Percentiles rank a stretch among this genome's conserved stretches.
Conservation (phyloP, 352 stramenopile species). For the Globisporangium mamillatum region DNA sequence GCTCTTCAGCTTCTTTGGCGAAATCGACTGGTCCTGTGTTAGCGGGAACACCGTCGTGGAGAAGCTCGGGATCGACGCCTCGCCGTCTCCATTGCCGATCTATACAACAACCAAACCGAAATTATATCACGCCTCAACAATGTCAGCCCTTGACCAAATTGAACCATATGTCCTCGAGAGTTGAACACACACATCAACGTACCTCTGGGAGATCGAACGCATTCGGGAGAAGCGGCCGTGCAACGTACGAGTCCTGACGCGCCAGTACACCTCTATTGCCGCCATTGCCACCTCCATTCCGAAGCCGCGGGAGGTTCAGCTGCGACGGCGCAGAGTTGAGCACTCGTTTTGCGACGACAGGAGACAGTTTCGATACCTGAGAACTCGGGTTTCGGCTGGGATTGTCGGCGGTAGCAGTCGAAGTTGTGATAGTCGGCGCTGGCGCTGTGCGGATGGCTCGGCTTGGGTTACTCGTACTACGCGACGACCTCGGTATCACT, state of each 20-base stretch:
- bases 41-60: conserved; percentile 10
- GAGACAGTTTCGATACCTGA: not conserved
- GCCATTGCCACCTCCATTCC: not conserved
- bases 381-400: not conserved
- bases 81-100: not conserved
- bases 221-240: conserved; percentile 1
- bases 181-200: not conserved
- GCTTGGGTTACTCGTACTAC: not conserved
- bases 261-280: not conserved
- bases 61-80: conserved; percentile 16
- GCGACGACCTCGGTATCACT: not conserved
- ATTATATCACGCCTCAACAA: not conserved
- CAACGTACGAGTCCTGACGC: not conserved
- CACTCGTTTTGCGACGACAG: not conserved
- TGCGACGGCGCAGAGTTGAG: conserved; percentile 12
- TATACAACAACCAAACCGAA: not conserved
- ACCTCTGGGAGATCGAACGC: conserved; percentile 13
- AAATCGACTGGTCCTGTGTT: not conserved
- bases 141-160: not conserved
- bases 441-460: conserved; percentile 4
- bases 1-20: not conserved
- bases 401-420: not conserved
- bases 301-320: conserved; percentile 7
- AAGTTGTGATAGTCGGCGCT: not conserved
- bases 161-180: not conserved